A percentile compares a stretch with the other conserved stretches of the same genome.
These are phyloP conservation scores for Entomortierella lignicola DNA, from an alignment of 192 early-diverging fungal genomes.

Conservation along the genomic window DNA sequence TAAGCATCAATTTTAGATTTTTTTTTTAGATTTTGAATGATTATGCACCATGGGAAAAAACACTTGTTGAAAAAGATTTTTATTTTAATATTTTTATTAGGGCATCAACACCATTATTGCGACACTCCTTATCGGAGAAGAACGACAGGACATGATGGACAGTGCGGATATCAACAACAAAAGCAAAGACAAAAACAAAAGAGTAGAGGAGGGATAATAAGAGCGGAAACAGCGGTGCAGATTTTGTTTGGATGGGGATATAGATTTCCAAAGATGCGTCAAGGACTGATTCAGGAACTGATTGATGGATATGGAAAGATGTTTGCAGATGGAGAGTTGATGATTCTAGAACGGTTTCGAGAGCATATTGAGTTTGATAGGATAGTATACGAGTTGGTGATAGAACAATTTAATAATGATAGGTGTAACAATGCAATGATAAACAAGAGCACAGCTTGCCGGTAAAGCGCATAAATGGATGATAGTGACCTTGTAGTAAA, in stretches of 20 bases:
- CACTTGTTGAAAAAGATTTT: too few relatives aligned
- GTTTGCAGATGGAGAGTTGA: not conserved
- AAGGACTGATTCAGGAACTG: conserved; percentile 9
- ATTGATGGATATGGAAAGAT: not conserved
- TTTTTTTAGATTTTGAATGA: too few relatives aligned
- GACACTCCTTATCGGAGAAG: too few relatives aligned
- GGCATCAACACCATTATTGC: too few relatives aligned
- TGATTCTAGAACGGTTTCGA: conserved; percentile 2
- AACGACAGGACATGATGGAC: too few relatives aligned
- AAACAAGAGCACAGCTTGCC: too few relatives aligned
- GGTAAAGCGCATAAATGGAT: not conserved
- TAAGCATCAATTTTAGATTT: too few relatives aligned
- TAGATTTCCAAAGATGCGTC: conserved; percentile 26
- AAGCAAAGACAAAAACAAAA: not conserved
- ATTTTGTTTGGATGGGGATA: conserved; percentile 40
- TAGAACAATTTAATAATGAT: not conserved
- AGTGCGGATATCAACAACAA: not conserved
- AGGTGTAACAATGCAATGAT: too few relatives aligned
- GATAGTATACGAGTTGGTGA: conserved; percentile 15
- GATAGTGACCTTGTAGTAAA: too few relatives aligned
- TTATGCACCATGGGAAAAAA: too few relatives aligned
- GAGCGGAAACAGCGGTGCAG: conserved; percentile 7
- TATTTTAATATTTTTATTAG: too few relatives aligned
- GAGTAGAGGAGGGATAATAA: conserved; percentile 10
- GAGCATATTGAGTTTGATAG: conserved; percentile 19